Percentiles rank a stretch among this genome's conserved stretches.
Conservation (phyloP, 2,329 filamentous ascomycete species). For the Stachybotrys echinatus region DNA sequence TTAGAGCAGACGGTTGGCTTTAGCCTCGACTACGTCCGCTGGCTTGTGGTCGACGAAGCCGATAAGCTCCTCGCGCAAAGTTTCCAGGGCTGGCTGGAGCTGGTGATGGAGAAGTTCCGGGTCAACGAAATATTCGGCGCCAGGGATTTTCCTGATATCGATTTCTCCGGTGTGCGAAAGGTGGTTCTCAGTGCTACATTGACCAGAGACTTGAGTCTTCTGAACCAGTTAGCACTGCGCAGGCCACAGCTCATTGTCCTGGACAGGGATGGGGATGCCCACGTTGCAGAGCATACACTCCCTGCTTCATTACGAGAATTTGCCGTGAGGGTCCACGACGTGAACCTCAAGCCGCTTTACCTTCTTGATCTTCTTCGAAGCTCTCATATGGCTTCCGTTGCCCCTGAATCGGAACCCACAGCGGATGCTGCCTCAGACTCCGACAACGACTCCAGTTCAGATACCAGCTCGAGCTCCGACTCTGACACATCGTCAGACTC, state of each 20-base stretch:
- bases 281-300: constrained; percentile 45
- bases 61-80: constrained; percentile 87
- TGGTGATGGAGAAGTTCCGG: constrained; percentile 60
- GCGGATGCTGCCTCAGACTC: constrained; percentile 27
- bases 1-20: constrained; percentile 81
- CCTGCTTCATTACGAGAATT: constrained; percentile 60
- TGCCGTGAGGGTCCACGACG: constrained; percentile 63
- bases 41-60: constrained; percentile 90
- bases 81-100: constrained; percentile 83
- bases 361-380: constrained; percentile 70
- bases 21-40: constrained; percentile 69
- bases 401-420: constrained; percentile 6
- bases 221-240: constrained; percentile 66
- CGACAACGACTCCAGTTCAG: constrained; percentile 18
- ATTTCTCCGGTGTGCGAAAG: constrained; percentile 61
- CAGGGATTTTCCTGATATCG: constrained; percentile 48
- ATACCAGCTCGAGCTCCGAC: constrained; percentile 24
- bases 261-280: constrained; percentile 47
- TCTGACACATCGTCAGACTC: constrained; percentile 31
- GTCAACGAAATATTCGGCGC: constrained; percentile 38
- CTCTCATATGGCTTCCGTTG: constrained; percentile 35
- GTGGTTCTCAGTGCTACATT: constrained; percentile 88
- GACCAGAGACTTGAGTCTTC: constrained; percentile 76
- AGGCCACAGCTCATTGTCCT: constrained; percentile 74
- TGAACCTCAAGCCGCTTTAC: constrained; percentile 73